phyloP scores from a whole-genome alignment of 371 early-diverging fungal species.

The Sporodiniella umbellata region DNA sequence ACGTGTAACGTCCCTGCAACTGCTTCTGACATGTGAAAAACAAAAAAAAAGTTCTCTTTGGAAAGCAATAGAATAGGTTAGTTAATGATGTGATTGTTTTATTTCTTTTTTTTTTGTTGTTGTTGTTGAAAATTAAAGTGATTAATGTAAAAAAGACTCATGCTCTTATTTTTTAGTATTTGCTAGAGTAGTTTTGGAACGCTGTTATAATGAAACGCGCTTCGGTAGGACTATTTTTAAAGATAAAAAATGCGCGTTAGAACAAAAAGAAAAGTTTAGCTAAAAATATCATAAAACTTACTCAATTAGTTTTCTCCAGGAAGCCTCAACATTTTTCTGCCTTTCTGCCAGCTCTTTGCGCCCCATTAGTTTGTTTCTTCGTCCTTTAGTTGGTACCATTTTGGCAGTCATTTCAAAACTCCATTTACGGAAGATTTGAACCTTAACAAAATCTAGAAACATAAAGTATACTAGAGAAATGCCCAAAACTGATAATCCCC shows the following conservation, averaged over 20 bases:
- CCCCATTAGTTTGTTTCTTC: conserved; percentile 54
- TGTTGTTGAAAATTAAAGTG: too few species aligned
- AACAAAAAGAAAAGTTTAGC: conserved; percentile 13
- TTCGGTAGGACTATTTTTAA: conserved; percentile 24
- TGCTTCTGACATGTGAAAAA: too few species aligned
- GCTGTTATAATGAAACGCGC: conserved; percentile 20
- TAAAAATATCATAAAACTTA: conserved; percentile 29
- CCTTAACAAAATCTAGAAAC: conserved; percentile 87
- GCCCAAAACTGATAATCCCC: conserved; percentile 65
- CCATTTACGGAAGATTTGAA: conserved; percentile 75
- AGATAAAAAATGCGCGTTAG: neutral
- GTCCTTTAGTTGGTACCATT: conserved; percentile 63
- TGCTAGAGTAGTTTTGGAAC: conserved; percentile 14
- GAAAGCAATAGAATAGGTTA: too few species aligned
- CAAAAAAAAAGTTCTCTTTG: too few species aligned
- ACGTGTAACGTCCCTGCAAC: too few species aligned
- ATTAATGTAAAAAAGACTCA: too few species aligned
- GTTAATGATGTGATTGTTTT: too few species aligned
- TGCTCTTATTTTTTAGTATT: neutral
- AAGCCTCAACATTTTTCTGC: conserved; percentile 14
- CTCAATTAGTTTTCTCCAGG: conserved; percentile 23
- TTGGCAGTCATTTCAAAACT: conserved; percentile 60
- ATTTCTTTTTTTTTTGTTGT: too few species aligned
- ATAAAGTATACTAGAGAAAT: conserved; percentile 71
- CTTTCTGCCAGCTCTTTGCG: conserved; percentile 44